Evolutionary conservation across 2,329 filamentous ascomycete species (phyloP).

Genomic region (Xylaria polymorpha): DNA sequence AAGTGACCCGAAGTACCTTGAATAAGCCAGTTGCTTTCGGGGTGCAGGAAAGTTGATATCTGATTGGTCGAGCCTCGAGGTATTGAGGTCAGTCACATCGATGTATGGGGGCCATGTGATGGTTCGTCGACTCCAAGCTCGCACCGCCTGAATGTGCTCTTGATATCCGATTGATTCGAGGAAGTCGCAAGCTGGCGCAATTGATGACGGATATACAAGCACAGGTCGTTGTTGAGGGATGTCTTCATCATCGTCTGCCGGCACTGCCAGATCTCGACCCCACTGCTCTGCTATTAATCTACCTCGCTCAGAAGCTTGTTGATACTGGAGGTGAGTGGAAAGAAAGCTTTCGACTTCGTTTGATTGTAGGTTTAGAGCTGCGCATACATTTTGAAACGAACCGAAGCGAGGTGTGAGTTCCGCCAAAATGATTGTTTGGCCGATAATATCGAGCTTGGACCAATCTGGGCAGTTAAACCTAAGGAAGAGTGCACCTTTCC

Average conservation of each 20-base stretch:
- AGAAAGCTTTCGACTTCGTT: constrained; percentile 31
- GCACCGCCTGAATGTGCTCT: background rate
- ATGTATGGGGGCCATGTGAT: constrained; percentile 30
- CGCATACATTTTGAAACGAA: constrained; percentile 27
- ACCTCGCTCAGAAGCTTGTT: constrained; percentile 19
- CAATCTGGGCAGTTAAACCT: constrained; percentile 19
- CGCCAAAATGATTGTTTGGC: constrained; percentile 27
- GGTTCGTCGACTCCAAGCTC: constrained; percentile 8
- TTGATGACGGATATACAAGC: constrained; percentile 17
- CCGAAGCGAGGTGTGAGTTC: constrained; percentile 22
- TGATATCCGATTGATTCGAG: constrained; percentile 20
- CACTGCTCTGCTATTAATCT: constrained; percentile 16
- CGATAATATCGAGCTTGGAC: constrained; percentile 32
- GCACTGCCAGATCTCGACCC: constrained; percentile 21
- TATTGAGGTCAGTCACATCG: constrained; percentile 2
- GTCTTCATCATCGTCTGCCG: constrained; percentile 1
- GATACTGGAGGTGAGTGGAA: constrained; percentile 10
- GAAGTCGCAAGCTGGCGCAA: constrained; percentile 32
- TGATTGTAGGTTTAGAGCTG: constrained; percentile 18
- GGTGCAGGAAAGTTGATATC: constrained; percentile 11
- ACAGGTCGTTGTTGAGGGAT: constrained; percentile 32
- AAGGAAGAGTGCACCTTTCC: background rate
- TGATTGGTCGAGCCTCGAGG: constrained; percentile 1
- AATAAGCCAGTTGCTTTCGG: background rate
- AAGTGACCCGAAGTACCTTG: background rate